Percentiles rank a stretch among this genome's conserved stretches.
Evolutionary conservation across 2,329 filamentous ascomycete species (phyloP).

Genomic region (Pseudonectria buxi): DNA sequence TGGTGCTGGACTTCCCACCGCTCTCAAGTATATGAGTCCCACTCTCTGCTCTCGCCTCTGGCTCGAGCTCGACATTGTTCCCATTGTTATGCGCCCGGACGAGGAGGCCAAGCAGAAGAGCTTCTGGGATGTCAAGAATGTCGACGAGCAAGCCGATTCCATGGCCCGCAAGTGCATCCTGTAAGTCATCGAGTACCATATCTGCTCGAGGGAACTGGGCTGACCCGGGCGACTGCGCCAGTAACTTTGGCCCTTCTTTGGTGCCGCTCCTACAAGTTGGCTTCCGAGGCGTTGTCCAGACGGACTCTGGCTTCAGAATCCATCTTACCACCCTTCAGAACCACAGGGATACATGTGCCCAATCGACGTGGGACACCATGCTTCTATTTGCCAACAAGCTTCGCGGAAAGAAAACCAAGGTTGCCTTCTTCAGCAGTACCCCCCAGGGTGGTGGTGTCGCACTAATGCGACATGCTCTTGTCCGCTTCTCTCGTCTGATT

Average conservation of each 20-base stretch:
- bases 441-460: constrained; percentile 79
- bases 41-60: constrained; percentile 64
- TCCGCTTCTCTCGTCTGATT: constrained; percentile 61
- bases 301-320: constrained; percentile 60
- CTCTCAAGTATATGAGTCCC: constrained; percentile 54
- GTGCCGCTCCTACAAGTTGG: constrained; percentile 63
- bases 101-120: constrained; percentile 34
- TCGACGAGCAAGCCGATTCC: constrained; percentile 76
- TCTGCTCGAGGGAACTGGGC: neutral
- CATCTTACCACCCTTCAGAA: constrained; percentile 49
- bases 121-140: constrained; percentile 49
- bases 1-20: constrained; percentile 61
- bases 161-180: constrained; percentile 73
- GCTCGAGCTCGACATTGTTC: constrained; percentile 70
- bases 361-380: constrained; percentile 58
- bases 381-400: constrained; percentile 57
- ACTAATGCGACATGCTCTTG: constrained; percentile 71
- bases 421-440: constrained; percentile 75
- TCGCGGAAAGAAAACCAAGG: constrained; percentile 55
- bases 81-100: constrained; percentile 54
- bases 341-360: constrained; percentile 55
- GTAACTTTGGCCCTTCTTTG: constrained; percentile 65
- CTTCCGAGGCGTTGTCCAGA: constrained; percentile 61
- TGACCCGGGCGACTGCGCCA: constrained; percentile 22
- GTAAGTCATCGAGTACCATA: constrained; percentile 35